Evolutionary conservation across 2,329 filamentous ascomycete genomes (phyloP).

Genomic region (Drechslerella coelobrocha): DNA sequence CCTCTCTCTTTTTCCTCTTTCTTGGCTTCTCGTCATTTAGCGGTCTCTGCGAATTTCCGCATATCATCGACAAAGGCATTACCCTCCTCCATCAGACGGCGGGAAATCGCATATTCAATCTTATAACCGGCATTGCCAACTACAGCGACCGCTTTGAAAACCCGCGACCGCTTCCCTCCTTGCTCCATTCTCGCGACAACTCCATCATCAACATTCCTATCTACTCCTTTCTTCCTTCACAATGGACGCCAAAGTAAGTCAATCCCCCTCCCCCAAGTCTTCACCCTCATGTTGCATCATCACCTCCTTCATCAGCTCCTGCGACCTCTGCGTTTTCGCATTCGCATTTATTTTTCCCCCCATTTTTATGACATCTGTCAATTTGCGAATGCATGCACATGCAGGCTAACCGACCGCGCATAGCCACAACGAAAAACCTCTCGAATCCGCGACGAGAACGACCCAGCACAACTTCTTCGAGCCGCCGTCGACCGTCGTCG

Average conservation of each 20-base stretch:
- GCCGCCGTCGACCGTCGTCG: slow-evolving; percentile 29
- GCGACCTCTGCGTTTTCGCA: not conserved
- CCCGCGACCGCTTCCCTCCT: not conserved
- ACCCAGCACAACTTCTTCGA: slow-evolving; percentile 15
- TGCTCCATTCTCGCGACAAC: not conserved
- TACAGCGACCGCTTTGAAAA: slow-evolving; percentile 8
- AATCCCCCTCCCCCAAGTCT: not conserved
- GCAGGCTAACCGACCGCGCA: not conserved
- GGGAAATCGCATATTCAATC: not conserved
- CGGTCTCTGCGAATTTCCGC: too few relatives aligned
- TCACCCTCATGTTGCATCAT: not conserved
- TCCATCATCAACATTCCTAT: not conserved
- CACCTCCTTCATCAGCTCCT: not conserved
- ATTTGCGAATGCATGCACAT: not conserved
- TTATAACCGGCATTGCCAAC: not conserved
- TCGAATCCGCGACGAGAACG: slow-evolving; percentile 44
- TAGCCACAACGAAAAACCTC: slow-evolving; percentile 28
- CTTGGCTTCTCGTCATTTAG: too few relatives aligned
- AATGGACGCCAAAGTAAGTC: slow-evolving; percentile 40
- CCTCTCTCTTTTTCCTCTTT: too few relatives aligned
- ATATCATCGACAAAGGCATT: not conserved
- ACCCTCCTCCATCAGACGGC: not conserved
- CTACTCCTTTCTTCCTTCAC: slow-evolving; percentile 3
- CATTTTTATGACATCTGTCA: not conserved
- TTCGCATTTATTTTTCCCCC: not conserved